phyloP scores from a whole-genome alignment of 2,329 filamentous ascomycete genomes.

The Apiospora aurea region DNA sequence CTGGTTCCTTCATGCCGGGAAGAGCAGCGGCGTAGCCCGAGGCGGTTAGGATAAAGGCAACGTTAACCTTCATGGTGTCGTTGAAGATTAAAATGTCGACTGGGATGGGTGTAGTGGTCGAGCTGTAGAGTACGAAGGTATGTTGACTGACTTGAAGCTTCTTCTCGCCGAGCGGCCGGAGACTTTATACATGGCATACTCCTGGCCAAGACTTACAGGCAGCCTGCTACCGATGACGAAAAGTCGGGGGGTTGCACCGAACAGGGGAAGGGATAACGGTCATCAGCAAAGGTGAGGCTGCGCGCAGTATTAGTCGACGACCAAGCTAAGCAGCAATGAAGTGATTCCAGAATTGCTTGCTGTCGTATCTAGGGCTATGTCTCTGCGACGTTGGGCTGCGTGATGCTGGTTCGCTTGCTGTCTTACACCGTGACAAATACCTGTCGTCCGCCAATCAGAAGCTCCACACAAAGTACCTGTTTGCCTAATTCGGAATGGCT shows the following conservation, averaged over 20 bases:
- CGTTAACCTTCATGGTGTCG: background rate
- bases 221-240: background rate
- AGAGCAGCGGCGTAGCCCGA: background rate
- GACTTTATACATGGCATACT: background rate
- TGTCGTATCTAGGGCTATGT: background rate
- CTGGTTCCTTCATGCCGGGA: background rate
- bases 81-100: background rate
- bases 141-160: background rate
- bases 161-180: background rate
- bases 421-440: slow-evolving; percentile 11
- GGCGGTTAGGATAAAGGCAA: background rate
- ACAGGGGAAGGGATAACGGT: too few relatives aligned
- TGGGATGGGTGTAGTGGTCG: background rate
- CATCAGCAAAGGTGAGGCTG: background rate
- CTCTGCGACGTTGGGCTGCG: background rate
- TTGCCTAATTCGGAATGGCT: background rate
- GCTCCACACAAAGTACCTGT: background rate
- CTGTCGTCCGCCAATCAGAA: background rate
- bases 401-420: background rate
- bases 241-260: too few relatives aligned
- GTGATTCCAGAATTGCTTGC: background rate
- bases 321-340: background rate
- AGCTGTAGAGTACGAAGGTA: too few relatives aligned
- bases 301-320: background rate
- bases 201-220: background rate